Percentiles rank a stretch among this genome's conserved stretches.
These are phyloP conservation scores for Tetrahymena borealis DNA, from an alignment of 73 alveolate genomes.

Conservation along the genomic window DNA sequence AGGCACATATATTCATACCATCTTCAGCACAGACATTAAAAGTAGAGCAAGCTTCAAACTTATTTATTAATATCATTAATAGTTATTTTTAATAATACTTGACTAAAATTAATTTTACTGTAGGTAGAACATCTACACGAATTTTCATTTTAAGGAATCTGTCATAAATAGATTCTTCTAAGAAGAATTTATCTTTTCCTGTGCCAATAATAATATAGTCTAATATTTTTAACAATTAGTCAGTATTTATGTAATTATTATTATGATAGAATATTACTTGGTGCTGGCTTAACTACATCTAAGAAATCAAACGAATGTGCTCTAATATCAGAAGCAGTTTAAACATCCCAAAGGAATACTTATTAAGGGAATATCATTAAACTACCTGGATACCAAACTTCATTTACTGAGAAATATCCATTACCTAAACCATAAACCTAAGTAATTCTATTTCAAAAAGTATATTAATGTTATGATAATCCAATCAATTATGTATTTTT, in stretches of 20 bases:
- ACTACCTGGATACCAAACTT: constrained; percentile 49
- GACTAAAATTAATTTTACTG: background rate
- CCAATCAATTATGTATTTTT: no score
- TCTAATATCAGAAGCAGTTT: constrained; percentile 40
- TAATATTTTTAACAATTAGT: background rate
- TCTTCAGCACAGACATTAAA: constrained; percentile 44
- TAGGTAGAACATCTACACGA: constrained; percentile 27
- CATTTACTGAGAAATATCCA: constrained; percentile 37
- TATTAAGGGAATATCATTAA: constrained; percentile 26
- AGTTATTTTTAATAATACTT: background rate
- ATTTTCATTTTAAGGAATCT: constrained; percentile 8
- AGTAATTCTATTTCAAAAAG: background rate
- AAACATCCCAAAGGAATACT: constrained; percentile 38
- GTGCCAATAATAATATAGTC: constrained; percentile 38
- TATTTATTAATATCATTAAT: background rate
- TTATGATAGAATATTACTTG: background rate
- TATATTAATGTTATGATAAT: no score
- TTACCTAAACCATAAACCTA: constrained; percentile 39
- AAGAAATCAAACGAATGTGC: constrained; percentile 37
- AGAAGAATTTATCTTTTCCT: constrained; percentile 34
- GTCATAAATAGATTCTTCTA: constrained; percentile 37
- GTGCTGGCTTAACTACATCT: constrained; percentile 35
- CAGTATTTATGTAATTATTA: background rate
- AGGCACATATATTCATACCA: constrained; percentile 33
- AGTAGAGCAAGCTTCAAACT: constrained; percentile 41